Evolutionary conservation across 257 asterid species (phyloP), one percentile per base, ranked within the genome.

Genomic region (Rehmannia glutinosa): DNA sequence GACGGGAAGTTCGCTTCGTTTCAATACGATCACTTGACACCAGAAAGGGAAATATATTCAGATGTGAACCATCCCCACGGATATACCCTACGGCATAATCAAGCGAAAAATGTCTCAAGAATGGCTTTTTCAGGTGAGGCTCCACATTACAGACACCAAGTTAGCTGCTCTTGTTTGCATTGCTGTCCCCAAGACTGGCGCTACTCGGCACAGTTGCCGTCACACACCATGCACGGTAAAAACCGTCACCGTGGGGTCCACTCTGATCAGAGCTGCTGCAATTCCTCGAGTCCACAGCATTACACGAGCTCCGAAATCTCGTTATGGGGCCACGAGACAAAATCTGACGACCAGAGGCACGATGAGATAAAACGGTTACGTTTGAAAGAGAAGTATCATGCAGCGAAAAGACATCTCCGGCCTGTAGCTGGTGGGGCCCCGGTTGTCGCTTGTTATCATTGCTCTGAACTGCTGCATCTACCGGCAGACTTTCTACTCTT

Each of bases 391-490:
- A 83, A 73, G 61, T 55, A 82, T 53, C 75, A 72, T 35, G 47
- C 72, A 0, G 66, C 66, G 6, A 87, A 75, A 76, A 77, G 80
- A 16, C 90, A 76, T 66, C 72, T 93, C 62, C 86, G 84, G 45
- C 95, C 97, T 1, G 41, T 84, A 42, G 91, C 91, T 0, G 91
- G 96, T 53, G 99, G 92, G 58, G 89, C 96, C 54, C 97, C 99
- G 0, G 11, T 93, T 4, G 54, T 93, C 36, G 57, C 83, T 42
- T 93, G 99, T 53, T 82, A 82, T 66, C 80, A 82, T 63, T 93
- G 99, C 71, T 83, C 75, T 2, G 86, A 79, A 63, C 76, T 88
- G 42, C 81, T 93, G 61, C 91, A 76, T 70, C 74, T 90, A n/a
- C 99, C 99, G 6, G 87, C 79, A 2, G 96, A 93, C 73, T 90